Conservation (phyloP, 2,329 filamentous ascomycete species). For the Sporothrix sp. region DNA sequence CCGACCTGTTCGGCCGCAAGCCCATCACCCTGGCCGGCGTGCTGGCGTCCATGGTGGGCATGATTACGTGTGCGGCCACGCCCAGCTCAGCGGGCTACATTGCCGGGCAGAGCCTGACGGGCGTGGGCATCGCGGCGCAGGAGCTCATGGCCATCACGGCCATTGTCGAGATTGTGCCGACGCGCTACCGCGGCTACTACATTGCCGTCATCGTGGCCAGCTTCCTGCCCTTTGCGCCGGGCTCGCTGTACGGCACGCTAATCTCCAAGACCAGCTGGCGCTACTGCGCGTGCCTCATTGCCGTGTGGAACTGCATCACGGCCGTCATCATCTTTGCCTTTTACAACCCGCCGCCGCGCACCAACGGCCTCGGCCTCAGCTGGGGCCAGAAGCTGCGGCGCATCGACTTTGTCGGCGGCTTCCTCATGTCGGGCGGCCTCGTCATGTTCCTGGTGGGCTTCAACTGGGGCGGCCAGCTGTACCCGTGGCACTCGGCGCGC, state of each 20-base stretch:
- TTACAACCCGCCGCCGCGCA: slow-evolving; percentile 3
- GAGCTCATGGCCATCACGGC: slow-evolving; percentile 5
- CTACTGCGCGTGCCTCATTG: neutral
- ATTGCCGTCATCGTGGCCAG: neutral
- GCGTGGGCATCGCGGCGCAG: neutral
- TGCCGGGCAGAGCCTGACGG: neutral
- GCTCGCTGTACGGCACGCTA: neutral
- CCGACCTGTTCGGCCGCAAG: slow-evolving; percentile 4
- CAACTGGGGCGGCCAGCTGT: slow-evolving; percentile 11
- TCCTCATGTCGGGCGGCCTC: slow-evolving; percentile 9
- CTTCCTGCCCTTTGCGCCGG: slow-evolving; percentile 1
- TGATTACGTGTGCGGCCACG: neutral
- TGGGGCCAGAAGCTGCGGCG: slow-evolving; percentile 3
- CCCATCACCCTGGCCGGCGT: slow-evolving; percentile 1
- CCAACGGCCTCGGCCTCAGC: neutral
- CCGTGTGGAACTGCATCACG: slow-evolving; percentile 1
- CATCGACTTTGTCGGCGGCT: slow-evolving; percentile 8
- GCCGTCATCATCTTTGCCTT: neutral
- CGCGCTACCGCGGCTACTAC: neutral
- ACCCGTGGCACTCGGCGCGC: slow-evolving; percentile 6
- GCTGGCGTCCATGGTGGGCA: slow-evolving; percentile 2
- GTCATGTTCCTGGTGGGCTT: slow-evolving; percentile 10
- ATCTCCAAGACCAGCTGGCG: slow-evolving; percentile 1
- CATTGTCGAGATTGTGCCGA: slow-evolving; percentile 5
- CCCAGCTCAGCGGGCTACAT: neutral